A percentile compares a stretch with the other conserved stretches of the same genome.
Evolutionary conservation across 805 yeast species (phyloP).

Genomic region (Naumovozyma castellii): DNA sequence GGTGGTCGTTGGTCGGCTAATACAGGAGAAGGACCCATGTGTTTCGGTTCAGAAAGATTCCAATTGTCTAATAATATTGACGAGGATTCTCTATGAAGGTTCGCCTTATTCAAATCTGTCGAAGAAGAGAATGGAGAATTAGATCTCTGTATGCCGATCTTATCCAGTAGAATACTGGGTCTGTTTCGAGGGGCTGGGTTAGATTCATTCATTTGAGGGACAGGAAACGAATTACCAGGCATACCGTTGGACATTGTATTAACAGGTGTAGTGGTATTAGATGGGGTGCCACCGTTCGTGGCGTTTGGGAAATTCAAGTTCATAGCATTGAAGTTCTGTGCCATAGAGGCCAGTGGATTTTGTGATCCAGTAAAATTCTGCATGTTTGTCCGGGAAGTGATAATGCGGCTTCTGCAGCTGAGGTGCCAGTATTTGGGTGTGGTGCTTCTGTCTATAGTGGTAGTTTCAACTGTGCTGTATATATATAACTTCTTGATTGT

Average conservation of each 20-base stretch:
- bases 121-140: constrained; percentile 11
- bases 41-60: neutral
- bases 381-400: neutral
- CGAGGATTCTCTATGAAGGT: neutral
- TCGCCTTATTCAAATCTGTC: neutral
- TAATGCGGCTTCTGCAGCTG: too few relatives aligned
- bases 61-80: neutral
- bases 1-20: neutral
- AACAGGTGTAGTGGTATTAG: neutral
- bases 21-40: neutral
- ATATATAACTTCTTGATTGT: too few relatives aligned
- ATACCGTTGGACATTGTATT: neutral
- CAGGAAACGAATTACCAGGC: neutral
- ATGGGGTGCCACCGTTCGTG: neutral
- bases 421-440: too few relatives aligned
- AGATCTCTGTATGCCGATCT: constrained; percentile 15
- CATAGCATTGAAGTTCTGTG: neutral
- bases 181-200: constrained; percentile 2
- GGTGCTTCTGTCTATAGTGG: too few relatives aligned
- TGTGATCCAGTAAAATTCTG: constrained; percentile 5
- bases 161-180: constrained; percentile 14
- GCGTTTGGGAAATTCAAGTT: neutral
- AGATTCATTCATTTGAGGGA: too few relatives aligned
- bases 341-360: constrained; percentile 14
- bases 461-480: too few relatives aligned